Base-by-base conservation (phyloP, 176 grass and related monocot species). In the Phoenix roebelenii region DNA sequence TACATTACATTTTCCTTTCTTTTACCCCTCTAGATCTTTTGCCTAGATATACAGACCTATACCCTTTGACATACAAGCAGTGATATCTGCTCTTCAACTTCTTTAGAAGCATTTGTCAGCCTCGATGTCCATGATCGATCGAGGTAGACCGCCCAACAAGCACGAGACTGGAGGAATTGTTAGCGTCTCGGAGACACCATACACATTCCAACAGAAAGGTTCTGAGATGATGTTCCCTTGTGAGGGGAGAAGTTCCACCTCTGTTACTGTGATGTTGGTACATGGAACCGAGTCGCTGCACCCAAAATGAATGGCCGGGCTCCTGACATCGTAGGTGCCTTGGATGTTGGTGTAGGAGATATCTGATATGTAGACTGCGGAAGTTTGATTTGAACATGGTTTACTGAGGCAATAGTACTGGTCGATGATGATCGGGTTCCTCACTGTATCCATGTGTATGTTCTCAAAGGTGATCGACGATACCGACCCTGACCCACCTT, bases 371-470 rank as follows among this genome's bases (percentile, higher is more conserved):
- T 87, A 62, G 26, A 98, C 62, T 15, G 87, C 85, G 2, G 84
- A 76, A 51, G 87, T 98, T 51, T 80, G 70, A 70, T 98, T 98
- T 14, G 76, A 32, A 70, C 93, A 98, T 55, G 23, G 66, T 51
- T 79, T 85, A 39, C 78, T 60, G 66, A 92, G 75, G 81, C 93
- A 98, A 84, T 98, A 98, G 75, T 81, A 98, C 78, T 98, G 93
- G 67, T 98, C 93, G 73, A 98, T 98, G 48, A 98, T 92, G 73
- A 98, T 98, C 18, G 93, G 93, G 79, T 91, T 98, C 24, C 87
- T 72, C 18, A 98, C 93, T 3, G 81, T 81, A 67, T 98, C 93
- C 87, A 98, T 92, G 61, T 70, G 78, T 60, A 98, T 89, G 72
- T 71, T 66, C 58, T 91, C 73, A 70, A 97, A 97, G 35, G 69